Evolutionary conservation across 129 eudicot genomes (phyloP), one percentile per base, ranked within the genome.

Genomic region (Cynara cardunculus): DNA sequence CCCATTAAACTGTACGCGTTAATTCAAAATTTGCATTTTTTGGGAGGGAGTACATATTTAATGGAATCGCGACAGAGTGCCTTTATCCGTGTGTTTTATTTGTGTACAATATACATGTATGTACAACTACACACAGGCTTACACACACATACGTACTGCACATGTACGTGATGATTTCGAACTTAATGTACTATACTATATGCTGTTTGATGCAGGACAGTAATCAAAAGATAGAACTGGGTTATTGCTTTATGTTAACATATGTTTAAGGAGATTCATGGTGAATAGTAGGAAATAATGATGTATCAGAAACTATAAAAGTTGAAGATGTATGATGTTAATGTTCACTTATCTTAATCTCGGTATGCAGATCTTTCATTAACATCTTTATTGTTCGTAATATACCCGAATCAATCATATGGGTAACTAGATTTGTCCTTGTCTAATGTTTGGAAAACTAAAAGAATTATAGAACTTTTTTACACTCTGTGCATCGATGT

Each of bases 291-390:
- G 37, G 66, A 44, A 73, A 31, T 65, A 39, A 68, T 44, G 22
- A 67, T 67, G 19, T 67, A 26, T 44, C 44, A 66, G n/a, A 37
- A 39, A 68, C 31, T 27, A 18, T 27, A 26, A 6, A 69, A 35
- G 21, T 68, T 66, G 30, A 68, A 61, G 68, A 78, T 53, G 30
- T 64, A 56, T 74, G 69, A 72, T 72, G 24, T 70, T 31, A 72
- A 44, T 22, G 16, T 11, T 28, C 27, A 28, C 41, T 53, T 32
- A 10, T 74, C 32, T 46, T 13, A 7, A 31, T 49, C 25, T 74
- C 26, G 11, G 25, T 76, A 31, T 25, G 24, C 21, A 30, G 19
- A 27, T 46, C 24, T 69, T 18, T 22, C 13, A 7, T 71, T 44
- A 68, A 61, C 74, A 2, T 56, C 46, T 31, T 75, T 75, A 30